Evolutionary conservation across 2,329 filamentous ascomycete species (phyloP), one percentile per base, ranked within the genome.

Genomic region (Aspergillus ochraceus): DNA sequence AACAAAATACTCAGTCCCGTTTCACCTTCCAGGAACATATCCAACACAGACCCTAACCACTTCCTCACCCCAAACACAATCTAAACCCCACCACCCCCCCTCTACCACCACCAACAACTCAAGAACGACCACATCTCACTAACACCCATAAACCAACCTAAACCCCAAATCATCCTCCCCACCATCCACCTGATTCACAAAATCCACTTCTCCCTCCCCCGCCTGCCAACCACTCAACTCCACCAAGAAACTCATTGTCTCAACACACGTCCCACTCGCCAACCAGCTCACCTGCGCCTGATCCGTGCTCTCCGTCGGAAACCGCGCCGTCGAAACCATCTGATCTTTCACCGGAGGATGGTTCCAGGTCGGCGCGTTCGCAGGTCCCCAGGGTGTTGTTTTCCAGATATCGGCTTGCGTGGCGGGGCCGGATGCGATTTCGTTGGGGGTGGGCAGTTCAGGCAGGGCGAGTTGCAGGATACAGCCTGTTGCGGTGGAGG

Each of bases 161-260:
- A 68, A 68, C 0, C 64, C 66, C 39, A 63, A 39, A 20, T 52
- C 56, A 19, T 30, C 22, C 46, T 6, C 3, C 11, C 63, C 60
- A 2, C 58, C 55, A 8, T 55, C 55, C 5, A 62, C 9, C 0
- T 26, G 30, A 30, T 67, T 66, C 11, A n/a, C n/a, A 26, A 68
- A 68, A 2, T 56, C 32, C 2, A 68, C 66, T 11, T 26, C 36
- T 1, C 65, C 65, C 5, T 29, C 39, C 1, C 45, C 42, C 0
- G 3, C 53, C 62, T 67, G 66, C 64, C 64, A 67, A 2, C 49
- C 42, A 10, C 59, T 63, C 51, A 64, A 17, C 26, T 62, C 52
- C 0, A 63, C 60, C 54, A 65, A 12, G 51, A 60, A 68, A 20
- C 66, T 68, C 66, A 68, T 62, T 0, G 54, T 30, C 4, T n/a